These are phyloP conservation scores for Hawksworthiomyces lignivorus DNA, from an alignment of 2,329 filamentous ascomycete genomes.

Conservation along the genomic window DNA sequence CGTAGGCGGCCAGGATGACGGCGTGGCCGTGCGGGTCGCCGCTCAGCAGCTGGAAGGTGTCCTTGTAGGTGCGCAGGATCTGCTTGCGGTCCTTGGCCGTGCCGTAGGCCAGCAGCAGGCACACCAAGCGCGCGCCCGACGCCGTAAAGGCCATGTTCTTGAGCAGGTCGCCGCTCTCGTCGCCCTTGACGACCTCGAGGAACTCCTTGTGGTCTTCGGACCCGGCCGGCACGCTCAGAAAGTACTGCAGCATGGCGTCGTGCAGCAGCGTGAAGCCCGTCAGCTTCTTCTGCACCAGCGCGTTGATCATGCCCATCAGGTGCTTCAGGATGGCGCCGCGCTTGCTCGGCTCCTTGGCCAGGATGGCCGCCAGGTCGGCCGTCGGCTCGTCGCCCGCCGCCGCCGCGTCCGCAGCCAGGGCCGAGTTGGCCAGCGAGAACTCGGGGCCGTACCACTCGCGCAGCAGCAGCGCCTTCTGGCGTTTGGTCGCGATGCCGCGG, in stretches of 20 bases:
- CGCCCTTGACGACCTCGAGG: conserved; percentile 81
- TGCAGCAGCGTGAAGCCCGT: conserved; percentile 97
- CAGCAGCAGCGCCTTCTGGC: conserved; percentile 78
- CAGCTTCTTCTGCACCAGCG: conserved; percentile 90
- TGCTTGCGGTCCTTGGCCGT: conserved; percentile 88
- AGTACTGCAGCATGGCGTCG: conserved; percentile 97
- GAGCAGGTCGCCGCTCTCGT: conserved; percentile 80
- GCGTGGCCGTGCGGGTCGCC: conserved; percentile 71
- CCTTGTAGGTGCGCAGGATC: conserved; percentile 79
- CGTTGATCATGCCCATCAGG: conserved; percentile 79
- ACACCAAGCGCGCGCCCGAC: conserved; percentile 75
- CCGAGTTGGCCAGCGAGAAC: conserved; percentile 61
- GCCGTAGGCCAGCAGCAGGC: conserved; percentile 73
- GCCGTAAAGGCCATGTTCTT: conserved; percentile 97
- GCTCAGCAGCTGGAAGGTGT: conserved; percentile 78
- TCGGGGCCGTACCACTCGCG: conserved; percentile 96
- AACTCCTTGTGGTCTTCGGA: conserved; percentile 82
- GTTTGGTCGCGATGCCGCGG: conserved; percentile 73
- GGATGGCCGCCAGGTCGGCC: conserved; percentile 65
- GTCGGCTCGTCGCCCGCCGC: conserved; percentile 39
- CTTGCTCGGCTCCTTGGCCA: conserved; percentile 76
- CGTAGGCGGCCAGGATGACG: conserved; percentile 77
- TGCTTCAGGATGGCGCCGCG: conserved; percentile 78
- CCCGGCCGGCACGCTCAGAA: conserved; percentile 67
- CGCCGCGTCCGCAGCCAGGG: conserved; percentile 1